Base-by-base conservation (phyloP, 441 rosid genomes). In the Aleurites moluccanus region DNA sequence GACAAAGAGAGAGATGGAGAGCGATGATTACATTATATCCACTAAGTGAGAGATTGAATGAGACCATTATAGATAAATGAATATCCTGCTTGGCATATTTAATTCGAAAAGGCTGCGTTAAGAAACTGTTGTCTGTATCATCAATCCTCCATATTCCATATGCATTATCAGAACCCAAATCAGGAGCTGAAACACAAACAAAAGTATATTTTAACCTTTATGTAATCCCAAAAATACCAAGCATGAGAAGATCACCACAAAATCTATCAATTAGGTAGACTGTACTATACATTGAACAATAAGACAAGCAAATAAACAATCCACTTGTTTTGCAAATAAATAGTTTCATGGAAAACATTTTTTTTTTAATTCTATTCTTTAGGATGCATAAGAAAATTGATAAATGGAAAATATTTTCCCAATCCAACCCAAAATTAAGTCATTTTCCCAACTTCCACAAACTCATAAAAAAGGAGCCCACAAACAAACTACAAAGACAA, bases 81-180 rank as follows among this genome's bases (percentile, higher is more conserved):
- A 93, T 80, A 85, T 95, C 97, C 82, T 95, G 99, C 81, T 92
- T 87, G 0, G 96, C 94, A 69, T 90, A 95, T 81, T 90, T 90
- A 79, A 93, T 89, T 69, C 92, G 86, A 70, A 95, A 95, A 70
- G 97, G 98, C 74, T 87, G 97, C 42, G 99, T 91, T 13, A 80
- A 85, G 87, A 95, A 93, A 83, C 95, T 93, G 77, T 89, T 95
- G 70, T 91, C 98, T 62, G 69, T 69, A 78, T 95, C 97, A 82
- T 91, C 85, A 62, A 95, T 90, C 85, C 84, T 90, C 98, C 99
- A 95, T 59, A 87, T 83, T 49, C 93, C 99, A 85, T 73, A 73
- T 33, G 76, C 61, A 27, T 84, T 89, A 67, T 80, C 91, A 66
- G 85, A 77, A 68, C 89, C 87, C 20, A 88, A 79, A 38, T 87